Base-by-base conservation (phyloP, 306 rosid species). In the Cicer arietinum region DNA sequence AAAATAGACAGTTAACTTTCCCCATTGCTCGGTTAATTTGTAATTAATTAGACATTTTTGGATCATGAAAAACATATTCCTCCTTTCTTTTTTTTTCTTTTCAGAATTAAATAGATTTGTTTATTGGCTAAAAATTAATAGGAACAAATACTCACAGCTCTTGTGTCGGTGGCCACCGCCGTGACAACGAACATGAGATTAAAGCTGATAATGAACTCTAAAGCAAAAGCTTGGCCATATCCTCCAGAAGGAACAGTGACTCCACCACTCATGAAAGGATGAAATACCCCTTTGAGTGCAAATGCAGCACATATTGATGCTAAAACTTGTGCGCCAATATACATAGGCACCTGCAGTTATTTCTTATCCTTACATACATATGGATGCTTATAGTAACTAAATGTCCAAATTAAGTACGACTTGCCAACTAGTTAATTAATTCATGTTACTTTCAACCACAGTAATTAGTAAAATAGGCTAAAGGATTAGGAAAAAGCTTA, bases 181-280 rank as follows among this genome's bases (percentile, higher is more conserved):
- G 98, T 94, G 84, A 88, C 85, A 58, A 91, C 97, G 52, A 94
- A 94, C 97, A 91, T 94, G 83, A 94, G 97, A 82, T 90, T 91
- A 79, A 91, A 94, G 77, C 77, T 75, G 76, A 91, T 94, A 61
- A 91, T 84, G 76, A 91, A 87, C 71, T 90, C 97, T 40, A 91
- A 68, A 71, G 91, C 90, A 81, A 94, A 91, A 78, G 97, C 92
- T 76, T 90, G 93, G 0, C 86, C 89, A 71, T 85, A 78, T 74
- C 80, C 86, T 42, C 84, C 92, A 0, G 95, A 86, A 85, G 96
- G 94, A 81, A 91, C 93, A 0, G 97, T 91, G 13, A 91, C 96
- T 62, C 96, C 97, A 10, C 92, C 98, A 16, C 80, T 68, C 93
- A 91, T 88, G 74, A 86, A 82, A 13, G 98, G 97, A 41, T 88